Conservation (phyloP, 176 grass and related monocot species). For the Eragrostis nindensis region DNA sequence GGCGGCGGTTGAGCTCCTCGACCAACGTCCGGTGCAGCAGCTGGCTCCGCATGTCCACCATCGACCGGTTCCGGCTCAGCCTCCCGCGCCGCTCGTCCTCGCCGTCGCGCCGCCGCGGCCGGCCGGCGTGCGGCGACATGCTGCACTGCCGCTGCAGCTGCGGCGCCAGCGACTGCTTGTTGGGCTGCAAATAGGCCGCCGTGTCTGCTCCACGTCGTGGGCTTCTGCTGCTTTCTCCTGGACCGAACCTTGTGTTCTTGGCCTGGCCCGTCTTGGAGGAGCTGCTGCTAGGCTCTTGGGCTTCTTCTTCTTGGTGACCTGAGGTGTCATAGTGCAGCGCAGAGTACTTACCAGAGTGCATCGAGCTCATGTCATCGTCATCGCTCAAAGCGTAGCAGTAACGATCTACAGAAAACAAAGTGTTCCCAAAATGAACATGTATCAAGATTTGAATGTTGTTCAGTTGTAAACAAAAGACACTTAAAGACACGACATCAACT, state of each 20-base stretch:
- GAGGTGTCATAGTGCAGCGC: slow-evolving; percentile 51
- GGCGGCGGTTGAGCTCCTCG: slow-evolving; percentile 81
- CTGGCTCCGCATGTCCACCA: slow-evolving; percentile 85
- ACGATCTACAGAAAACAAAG: slow-evolving; percentile 46
- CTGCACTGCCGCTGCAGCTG: slow-evolving; percentile 41
- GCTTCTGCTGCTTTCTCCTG: slow-evolving; percentile 13
- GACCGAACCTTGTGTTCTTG: slow-evolving; percentile 44
- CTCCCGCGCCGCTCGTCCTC: not conserved
- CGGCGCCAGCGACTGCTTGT: not conserved
- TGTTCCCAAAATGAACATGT: not conserved
- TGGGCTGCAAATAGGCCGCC: not conserved
- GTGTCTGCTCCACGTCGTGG: not conserved
- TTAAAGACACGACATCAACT: no score
- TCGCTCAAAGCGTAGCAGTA: slow-evolving; percentile 43
- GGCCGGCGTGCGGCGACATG: slow-evolving; percentile 33
- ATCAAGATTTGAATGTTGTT: not conserved
- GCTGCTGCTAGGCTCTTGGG: slow-evolving; percentile 1
- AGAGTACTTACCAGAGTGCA: slow-evolving; percentile 66
- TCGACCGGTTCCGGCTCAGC: slow-evolving; percentile 70
- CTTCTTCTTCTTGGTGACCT: slow-evolving; percentile 19
- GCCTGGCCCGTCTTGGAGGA: not conserved
- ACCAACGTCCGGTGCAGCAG: slow-evolving; percentile 74
- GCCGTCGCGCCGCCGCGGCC: slow-evolving; percentile 37
- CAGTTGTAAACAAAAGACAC: no score
- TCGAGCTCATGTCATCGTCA: slow-evolving; percentile 70